These are phyloP conservation scores for Colletotrichum graminicola DNA, from an alignment of 2,329 filamentous ascomycete genomes.

Conservation along the genomic window DNA sequence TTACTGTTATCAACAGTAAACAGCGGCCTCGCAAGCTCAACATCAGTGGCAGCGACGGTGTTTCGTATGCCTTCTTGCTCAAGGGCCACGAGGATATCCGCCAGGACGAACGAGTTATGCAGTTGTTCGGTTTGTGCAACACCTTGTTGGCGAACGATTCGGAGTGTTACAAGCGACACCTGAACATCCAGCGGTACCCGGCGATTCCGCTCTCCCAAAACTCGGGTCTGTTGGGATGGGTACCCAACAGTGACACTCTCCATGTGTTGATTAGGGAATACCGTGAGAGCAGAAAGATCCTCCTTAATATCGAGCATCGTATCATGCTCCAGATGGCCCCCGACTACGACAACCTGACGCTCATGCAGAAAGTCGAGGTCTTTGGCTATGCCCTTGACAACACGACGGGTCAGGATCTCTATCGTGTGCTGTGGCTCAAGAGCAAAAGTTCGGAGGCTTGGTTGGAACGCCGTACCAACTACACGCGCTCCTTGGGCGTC, in stretches of 20 bases:
- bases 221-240: constrained; percentile 95
- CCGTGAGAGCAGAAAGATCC: constrained; percentile 94
- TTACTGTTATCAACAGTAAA: constrained; percentile 95
- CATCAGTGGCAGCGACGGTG: constrained; percentile 89
- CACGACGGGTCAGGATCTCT: constrained; percentile 97
- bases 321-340: constrained; percentile 99
- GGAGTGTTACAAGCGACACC: constrained; percentile 95
- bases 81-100: constrained; percentile 99
- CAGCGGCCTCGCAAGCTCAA: constrained; percentile 93
- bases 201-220: constrained; percentile 98
- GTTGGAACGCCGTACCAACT: constrained; percentile 98
- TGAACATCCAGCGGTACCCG: constrained; percentile 95
- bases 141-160: constrained; percentile 93
- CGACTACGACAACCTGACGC: constrained; percentile 96
- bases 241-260: constrained; percentile 96
- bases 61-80: constrained; percentile 86
- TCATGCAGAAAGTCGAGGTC: constrained; percentile 99
- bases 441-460: constrained; percentile 98
- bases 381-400: constrained; percentile 99
- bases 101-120: constrained; percentile 99
- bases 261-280: constrained; percentile 98
- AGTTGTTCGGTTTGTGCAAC: constrained; percentile 97
- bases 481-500: constrained; percentile 94
- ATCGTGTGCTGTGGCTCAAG: constrained; percentile 98
- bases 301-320: constrained; percentile 98